phyloP scores from a whole-genome alignment of 305 asterid species.

The Fraxinus ornus region DNA sequence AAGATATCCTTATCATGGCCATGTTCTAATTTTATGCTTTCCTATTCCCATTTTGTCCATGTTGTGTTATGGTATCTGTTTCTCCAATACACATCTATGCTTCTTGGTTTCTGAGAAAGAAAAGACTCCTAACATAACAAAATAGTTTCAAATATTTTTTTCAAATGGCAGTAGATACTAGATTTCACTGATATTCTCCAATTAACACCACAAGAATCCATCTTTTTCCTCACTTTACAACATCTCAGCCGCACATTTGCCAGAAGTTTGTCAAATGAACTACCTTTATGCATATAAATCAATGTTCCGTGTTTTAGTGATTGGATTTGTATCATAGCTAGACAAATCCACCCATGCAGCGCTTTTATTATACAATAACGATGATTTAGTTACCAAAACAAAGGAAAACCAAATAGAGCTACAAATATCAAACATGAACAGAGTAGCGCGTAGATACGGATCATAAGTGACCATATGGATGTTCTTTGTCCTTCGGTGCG shows the following conservation, averaged over 20 bases:
- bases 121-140: background rate
- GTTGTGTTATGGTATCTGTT: background rate
- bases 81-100: background rate
- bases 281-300: background rate
- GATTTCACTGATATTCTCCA: background rate
- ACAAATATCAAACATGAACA: slow-evolving; percentile 37
- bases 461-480: slow-evolving; percentile 96
- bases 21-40: background rate
- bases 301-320: background rate
- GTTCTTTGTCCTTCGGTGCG: slow-evolving; percentile 98
- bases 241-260: background rate
- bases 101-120: background rate
- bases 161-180: background rate
- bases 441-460: slow-evolving; percentile 69
- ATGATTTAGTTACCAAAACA: background rate
- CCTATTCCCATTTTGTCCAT: background rate
- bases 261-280: background rate
- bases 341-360: background rate
- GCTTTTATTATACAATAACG: background rate
- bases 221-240: background rate
- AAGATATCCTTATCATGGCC: background rate
- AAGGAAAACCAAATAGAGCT: slow-evolving; percentile 13
- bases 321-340: background rate
- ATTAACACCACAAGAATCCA: background rate
- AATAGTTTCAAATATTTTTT: background rate